phyloP scores from a whole-genome alignment of 164 flowering plant genomes.

The Piper betle region DNA sequence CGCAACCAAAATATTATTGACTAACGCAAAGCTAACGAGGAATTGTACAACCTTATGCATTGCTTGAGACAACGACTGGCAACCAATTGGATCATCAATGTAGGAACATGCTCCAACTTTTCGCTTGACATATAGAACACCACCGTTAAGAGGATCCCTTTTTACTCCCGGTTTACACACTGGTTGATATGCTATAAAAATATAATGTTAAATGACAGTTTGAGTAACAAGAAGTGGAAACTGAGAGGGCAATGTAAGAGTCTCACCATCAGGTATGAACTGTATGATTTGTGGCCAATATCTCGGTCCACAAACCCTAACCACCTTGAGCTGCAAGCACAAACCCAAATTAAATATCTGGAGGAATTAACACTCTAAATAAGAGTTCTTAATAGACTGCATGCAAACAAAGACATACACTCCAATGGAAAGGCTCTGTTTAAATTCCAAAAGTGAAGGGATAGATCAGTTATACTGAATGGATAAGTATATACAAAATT shows the following conservation, averaged over 20 bases:
- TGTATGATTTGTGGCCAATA: constrained; percentile 89
- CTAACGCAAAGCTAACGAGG: background rate
- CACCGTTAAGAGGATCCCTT: constrained; percentile 74
- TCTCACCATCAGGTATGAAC: constrained; percentile 45
- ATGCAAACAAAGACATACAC: background rate
- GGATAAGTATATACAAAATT: too few species aligned
- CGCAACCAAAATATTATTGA: background rate
- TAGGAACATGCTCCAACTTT: constrained; percentile 96
- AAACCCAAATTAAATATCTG: background rate
- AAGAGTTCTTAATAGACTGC: background rate
- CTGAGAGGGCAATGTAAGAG: background rate
- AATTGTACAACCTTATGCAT: constrained; percentile 69
- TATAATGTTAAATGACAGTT: background rate
- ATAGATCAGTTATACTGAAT: background rate
- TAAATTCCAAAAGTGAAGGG: background rate
- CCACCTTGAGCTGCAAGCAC: constrained; percentile 56
- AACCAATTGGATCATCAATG: constrained; percentile 87
- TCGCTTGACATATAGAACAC: constrained; percentile 71
- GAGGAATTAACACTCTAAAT: background rate
- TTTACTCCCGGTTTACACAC: constrained; percentile 72
- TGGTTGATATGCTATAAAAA: constrained; percentile 45
- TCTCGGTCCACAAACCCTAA: constrained; percentile 89
- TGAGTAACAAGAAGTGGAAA: background rate
- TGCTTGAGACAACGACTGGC: constrained; percentile 89
- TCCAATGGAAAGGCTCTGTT: background rate